Evolutionary conservation across 2,329 filamentous ascomycete species (phyloP), one percentile per base, ranked within the genome.

Genomic region (Aspergillus ruber): DNA sequence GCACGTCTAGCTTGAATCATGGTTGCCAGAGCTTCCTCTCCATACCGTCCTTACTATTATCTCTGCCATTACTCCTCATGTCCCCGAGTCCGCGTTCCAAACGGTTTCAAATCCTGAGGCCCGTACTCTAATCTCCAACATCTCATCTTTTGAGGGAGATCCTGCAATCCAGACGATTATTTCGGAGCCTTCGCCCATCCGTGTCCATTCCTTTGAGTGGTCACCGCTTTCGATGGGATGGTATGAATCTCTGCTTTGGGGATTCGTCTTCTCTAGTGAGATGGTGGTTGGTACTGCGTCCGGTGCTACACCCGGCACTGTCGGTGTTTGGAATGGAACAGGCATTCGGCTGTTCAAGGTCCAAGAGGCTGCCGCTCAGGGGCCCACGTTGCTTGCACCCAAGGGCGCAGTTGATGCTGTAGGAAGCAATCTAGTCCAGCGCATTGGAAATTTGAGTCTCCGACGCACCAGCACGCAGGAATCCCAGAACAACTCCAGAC

Each of bases 211-310:
- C 12, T 97, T 97, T 61, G 89, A 95, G 70, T 97, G 91, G 91
- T 91, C 90, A 3, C 84, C 88, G 0, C 75, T 95, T 29, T 86
- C 88, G 0, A 76, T 97, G 44, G 91, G 90, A 43, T 97, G 93
- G 93, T 96, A 97, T 66, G 89, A 96, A 68, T 91, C 88, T 4
- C 76, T 97, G 10, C 76, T 98, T 8, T 98, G 93, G 93, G 85
- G 89, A 13, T 88, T 96, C 58, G 83, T 96, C 45, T 97, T 96
- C 65, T 84, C 86, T 23, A 85, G 84, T 59, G 93, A 98, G 71
- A 88, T 95, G 83, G 83, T 90, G 49, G 70, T 72, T 10, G 70
- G 68, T 4, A 65, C 69, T 5, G 65, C 67, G 27, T 62, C 65
- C 17, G 70, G 69, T 27, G 66, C 67, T 13, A 82, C 85, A 0